Evolutionary conservation across 1,139 yeast species (phyloP).

Genomic region (Protomyces pachydermus): DNA sequence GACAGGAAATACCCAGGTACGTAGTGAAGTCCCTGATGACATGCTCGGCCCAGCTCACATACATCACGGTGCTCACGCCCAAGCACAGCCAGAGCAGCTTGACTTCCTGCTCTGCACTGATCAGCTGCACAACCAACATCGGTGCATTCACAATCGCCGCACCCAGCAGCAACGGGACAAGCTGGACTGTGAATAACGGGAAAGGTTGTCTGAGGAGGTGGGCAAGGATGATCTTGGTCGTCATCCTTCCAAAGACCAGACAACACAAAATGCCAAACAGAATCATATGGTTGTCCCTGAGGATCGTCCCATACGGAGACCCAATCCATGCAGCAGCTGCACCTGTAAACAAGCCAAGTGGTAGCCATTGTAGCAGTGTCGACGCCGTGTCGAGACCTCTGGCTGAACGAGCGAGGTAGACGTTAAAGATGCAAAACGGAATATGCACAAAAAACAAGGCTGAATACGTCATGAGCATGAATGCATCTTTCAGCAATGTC

Average conservation of each 20-base stretch:
- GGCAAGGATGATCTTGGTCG: slow-evolving; percentile 53
- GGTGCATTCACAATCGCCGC: slow-evolving; percentile 37
- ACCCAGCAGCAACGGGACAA: slow-evolving; percentile 41
- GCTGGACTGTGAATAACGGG: slow-evolving; percentile 47
- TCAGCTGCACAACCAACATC: slow-evolving; percentile 17
- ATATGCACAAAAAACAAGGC: slow-evolving; percentile 36
- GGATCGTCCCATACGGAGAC: slow-evolving; percentile 41
- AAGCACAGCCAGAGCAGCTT: slow-evolving; percentile 39
- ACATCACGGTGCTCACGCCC: slow-evolving; percentile 37
- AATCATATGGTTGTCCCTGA: slow-evolving; percentile 48
- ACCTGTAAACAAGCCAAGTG: slow-evolving; percentile 36
- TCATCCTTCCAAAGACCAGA: slow-evolving; percentile 64
- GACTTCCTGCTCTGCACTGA: slow-evolving; percentile 34
- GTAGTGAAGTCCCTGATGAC: slow-evolving; percentile 41
- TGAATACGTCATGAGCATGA: slow-evolving; percentile 4
- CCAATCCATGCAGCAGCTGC: slow-evolving; percentile 40
- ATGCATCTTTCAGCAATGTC: neutral
- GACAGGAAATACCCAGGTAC: slow-evolving; percentile 42
- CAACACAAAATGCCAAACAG: slow-evolving; percentile 60
- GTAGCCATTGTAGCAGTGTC: slow-evolving; percentile 36
- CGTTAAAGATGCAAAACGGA: slow-evolving; percentile 35
- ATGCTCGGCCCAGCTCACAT: slow-evolving; percentile 39
- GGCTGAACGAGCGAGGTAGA: slow-evolving; percentile 35
- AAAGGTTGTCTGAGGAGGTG: slow-evolving; percentile 67
- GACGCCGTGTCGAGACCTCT: slow-evolving; percentile 45